Base-by-base conservation (phyloP, 2,329 filamentous ascomycete species). In the Aspergillus nomiae region DNA sequence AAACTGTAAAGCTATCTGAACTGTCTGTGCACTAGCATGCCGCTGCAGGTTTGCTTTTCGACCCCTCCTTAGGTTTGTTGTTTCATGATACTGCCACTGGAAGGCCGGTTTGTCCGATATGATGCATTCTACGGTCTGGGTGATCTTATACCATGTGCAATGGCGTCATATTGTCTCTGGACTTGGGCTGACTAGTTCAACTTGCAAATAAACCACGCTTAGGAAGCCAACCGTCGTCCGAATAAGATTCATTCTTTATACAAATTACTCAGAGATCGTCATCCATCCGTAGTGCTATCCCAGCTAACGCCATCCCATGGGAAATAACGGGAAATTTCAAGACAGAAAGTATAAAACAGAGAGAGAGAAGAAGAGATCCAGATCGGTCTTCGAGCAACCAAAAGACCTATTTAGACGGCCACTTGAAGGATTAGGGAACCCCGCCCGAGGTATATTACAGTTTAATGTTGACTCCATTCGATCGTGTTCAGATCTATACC, bases 401-500 rank as follows among this genome's bases (percentile, higher is more conserved):
- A 41, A 24, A 24, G 28, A 43, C 56, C 19, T 16, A 16, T 30
- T 57, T 56, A 19, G 21, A 43, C 43, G 26, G 24, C 19, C 32
- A 32, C 51, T 28, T 26, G 14, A 32, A 50, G 60, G 28, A 57
- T 53, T 30, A 45, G 60, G 59, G 46, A 26, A 48, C 51, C 32
- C 26, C 30, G 16, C 30, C 43, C 12, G 38, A 54, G 38, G 28
- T 36, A 32, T 36, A 36, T 51, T 34, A 51, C 41, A 55, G 41
- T 63, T 59, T 65, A 70, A 65, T 99, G 95, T 83, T 97, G 94
- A 76, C 91, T 96, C 95, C 95, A 99, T 81, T 99, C 90, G 73
- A 99, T 99, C 50, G 92, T 97, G 80, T 96, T 92, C 70, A 99
- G 82, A 75, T 97, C 95, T 67, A 99, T 87, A 19, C 95, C 95